phyloP scores from a whole-genome alignment of 148 eudicot species.

The Mesembryanthemum crystallinum region DNA sequence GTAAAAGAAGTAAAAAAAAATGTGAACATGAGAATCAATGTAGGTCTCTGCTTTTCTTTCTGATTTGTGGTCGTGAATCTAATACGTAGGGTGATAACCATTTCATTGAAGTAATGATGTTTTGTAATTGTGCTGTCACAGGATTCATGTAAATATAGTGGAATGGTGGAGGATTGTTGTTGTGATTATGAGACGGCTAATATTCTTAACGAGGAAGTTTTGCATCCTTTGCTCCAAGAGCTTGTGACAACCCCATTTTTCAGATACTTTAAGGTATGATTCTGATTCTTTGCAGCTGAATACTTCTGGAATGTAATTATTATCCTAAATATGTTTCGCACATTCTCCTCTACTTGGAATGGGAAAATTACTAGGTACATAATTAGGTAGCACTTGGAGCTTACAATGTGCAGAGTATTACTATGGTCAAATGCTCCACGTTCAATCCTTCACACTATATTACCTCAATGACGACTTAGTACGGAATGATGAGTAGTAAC shows the following conservation, averaged over 20 bases:
- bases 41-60: not conserved
- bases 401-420: not conserved
- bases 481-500: not conserved
- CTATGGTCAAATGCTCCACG: not conserved
- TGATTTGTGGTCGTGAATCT: not conserved
- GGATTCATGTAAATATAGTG: constrained; percentile 74
- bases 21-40: not conserved
- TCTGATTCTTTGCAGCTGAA: not conserved
- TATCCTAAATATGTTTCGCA: not conserved
- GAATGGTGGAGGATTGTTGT: constrained; percentile 92
- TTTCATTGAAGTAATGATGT: not conserved
- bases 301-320: not conserved
- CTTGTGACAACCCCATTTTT: constrained; percentile 91
- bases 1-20: not conserved
- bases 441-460: not conserved
- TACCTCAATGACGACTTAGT: not conserved
- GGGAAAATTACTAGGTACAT: not conserved
- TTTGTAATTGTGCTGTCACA: constrained; percentile 30
- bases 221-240: constrained; percentile 86
- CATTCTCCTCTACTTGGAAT: not conserved
- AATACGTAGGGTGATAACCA: not conserved
- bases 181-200: constrained; percentile 94
- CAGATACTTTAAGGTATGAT: constrained; percentile 86
- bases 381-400: not conserved
- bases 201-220: constrained; percentile 62